A percentile compares a stretch with the other conserved stretches of the same genome.
These are phyloP conservation scores for Kuraishia capsulata DNA, from an alignment of 805 yeast species.

Conservation along the genomic window DNA sequence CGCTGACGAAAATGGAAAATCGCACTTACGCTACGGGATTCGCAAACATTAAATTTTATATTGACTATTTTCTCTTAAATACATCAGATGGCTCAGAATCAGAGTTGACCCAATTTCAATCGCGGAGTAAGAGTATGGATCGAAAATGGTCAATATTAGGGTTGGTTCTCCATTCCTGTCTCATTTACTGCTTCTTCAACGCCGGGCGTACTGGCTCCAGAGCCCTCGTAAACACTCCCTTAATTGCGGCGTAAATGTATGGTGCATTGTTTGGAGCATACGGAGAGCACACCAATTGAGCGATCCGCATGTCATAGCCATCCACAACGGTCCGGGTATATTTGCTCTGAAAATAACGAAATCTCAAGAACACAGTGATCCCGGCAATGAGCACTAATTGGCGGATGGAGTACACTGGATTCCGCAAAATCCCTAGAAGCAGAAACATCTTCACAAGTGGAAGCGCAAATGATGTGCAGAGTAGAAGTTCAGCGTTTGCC, in stretches of 20 bases:
- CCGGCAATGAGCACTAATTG: constrained; percentile 30
- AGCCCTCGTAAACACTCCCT: too few species aligned
- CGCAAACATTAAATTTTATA: too few species aligned
- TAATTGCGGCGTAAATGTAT: neutral
- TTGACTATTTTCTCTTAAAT: too few species aligned
- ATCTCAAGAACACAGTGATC: constrained; percentile 47
- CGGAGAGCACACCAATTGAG: constrained; percentile 24
- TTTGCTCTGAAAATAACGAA: constrained; percentile 49
- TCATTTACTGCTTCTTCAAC: too few species aligned
- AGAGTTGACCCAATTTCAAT: too few species aligned
- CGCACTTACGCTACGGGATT: too few species aligned
- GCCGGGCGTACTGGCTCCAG: too few species aligned
- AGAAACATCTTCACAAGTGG: constrained; percentile 32
- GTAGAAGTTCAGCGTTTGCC: constrained; percentile 36
- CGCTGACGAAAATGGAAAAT: too few species aligned
- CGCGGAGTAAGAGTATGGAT: too few species aligned
- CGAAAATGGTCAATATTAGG: too few species aligned
- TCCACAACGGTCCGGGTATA: constrained; percentile 41
- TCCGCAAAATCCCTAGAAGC: constrained; percentile 23
- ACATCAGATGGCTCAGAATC: too few species aligned
- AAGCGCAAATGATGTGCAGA: constrained; percentile 26
- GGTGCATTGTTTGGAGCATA: constrained; percentile 24
- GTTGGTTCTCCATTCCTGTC: too few species aligned
- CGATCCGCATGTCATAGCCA: constrained; percentile 34
- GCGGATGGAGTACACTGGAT: constrained; percentile 19